Base-by-base conservation (phyloP, 1,284 basidiomycete species). In the Calocybe gambosa region DNA sequence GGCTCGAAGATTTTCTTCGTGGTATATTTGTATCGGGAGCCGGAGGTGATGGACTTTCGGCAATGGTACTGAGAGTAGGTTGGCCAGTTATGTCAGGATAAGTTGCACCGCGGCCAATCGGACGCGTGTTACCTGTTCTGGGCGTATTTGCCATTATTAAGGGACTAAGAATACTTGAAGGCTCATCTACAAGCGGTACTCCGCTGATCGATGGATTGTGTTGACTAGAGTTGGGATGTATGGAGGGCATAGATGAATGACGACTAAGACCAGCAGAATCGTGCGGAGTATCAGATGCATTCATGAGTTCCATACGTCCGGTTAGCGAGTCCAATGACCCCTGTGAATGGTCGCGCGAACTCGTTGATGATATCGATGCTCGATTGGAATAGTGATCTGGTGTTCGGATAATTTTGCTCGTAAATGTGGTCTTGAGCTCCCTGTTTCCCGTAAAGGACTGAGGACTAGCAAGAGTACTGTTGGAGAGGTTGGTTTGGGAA, bases 351-450 rank as follows among this genome's bases (percentile, higher is more conserved):
- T 45, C 43, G 31, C 42, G 47, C 6, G 44, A 42, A 34, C 46
- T 31, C 5, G 41, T 43, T 15, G 41, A 46, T 7, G 43, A 42
- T n/a, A 46, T 43, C n/a, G 45, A 43, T 42, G 45, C 48, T 18
- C 42, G 49, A 3, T 29, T 43, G 33, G 12, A 16, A 51, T 81
- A 82, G 58, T 80, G 72, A 8, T 71, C 67, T 5, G 84, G 84
- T 2, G 77, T 82, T 38, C 83, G 78, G 19, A 86, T 68, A 58
- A 85, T 80, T 38, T 66, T 76, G 15, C 75, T 58, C 1, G 80
- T 80, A 55, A 86, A 86, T 0, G 85, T 85, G 0, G 80, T 69
- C 38, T 78, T 73, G 12, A 85, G 72, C 16, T 77, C 72, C 16
- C 60, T 65, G 42, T 63, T 67, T 7, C 71, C 57, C 0, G 73